phyloP scores from a whole-genome alignment of 1,284 basidiomycete genomes.

The Sanghuangporus sanghuang region DNA sequence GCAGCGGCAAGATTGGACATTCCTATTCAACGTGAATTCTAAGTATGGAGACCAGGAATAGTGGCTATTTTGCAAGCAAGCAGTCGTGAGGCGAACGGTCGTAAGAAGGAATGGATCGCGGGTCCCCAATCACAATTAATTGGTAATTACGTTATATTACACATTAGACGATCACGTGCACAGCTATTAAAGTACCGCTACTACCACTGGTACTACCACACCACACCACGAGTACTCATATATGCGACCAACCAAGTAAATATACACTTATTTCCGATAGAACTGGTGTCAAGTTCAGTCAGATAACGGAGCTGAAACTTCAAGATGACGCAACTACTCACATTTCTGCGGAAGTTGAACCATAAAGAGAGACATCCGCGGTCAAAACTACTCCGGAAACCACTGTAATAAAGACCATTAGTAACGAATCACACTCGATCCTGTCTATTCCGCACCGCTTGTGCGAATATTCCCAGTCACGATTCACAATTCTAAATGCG shows the following conservation, averaged over 20 bases:
- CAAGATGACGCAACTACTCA: conserved; percentile 35
- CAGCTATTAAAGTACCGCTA: too few relatives aligned
- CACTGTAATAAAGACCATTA: conserved; percentile 37
- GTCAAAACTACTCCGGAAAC: conserved; percentile 82
- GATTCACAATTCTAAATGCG: conserved; percentile 95
- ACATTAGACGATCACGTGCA: neutral
- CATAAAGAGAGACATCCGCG: conserved; percentile 80
- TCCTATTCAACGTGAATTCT: neutral
- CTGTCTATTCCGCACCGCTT: conserved; percentile 56
- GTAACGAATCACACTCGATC: conserved; percentile 1
- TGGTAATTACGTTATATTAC: neutral
- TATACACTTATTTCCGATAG: conserved; percentile 49
- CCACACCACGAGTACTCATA: too few relatives aligned
- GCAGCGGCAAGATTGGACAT: conserved; percentile 55
- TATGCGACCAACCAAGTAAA: neutral
- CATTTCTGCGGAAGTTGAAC: conserved; percentile 86
- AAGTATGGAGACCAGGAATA: too few relatives aligned
- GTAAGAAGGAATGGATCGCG: neutral
- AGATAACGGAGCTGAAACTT: conserved; percentile 17
- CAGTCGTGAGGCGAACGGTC: conserved; percentile 39
- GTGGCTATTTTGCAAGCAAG: conserved; percentile 23
- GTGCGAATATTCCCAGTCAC: conserved; percentile 98
- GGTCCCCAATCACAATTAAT: neutral
- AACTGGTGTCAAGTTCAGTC: conserved; percentile 42
- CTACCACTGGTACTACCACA: too few relatives aligned